Evolutionary conservation across 2,329 filamentous ascomycete species (phyloP).

Genomic region (Phaeosphaeriaceae sp.): DNA sequence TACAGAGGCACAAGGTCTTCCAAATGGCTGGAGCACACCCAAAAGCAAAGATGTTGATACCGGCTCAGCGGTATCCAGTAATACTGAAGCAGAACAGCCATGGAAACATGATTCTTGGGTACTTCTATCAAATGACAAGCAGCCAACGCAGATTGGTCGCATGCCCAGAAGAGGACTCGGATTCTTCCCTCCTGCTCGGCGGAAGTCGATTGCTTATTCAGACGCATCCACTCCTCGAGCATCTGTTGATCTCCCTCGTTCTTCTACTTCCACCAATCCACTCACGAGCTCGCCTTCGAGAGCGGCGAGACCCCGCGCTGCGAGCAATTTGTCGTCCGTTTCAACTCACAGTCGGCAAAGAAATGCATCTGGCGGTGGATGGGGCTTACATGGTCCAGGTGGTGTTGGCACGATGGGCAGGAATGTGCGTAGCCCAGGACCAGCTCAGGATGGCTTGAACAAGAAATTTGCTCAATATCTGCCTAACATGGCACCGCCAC

Average conservation of each 20-base stretch:
- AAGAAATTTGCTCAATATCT: slow-evolving; percentile 84
- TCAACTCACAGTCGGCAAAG: slow-evolving; percentile 46
- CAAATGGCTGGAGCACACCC: slow-evolving; percentile 48
- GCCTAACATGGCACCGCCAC: slow-evolving; percentile 71
- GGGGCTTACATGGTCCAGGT: slow-evolving; percentile 76
- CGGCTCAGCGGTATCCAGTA: slow-evolving; percentile 42
- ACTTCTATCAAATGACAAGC: slow-evolving; percentile 72
- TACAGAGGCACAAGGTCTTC: slow-evolving; percentile 28
- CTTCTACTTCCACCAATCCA: slow-evolving; percentile 45
- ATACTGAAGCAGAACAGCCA: slow-evolving; percentile 66
- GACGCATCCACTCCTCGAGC: slow-evolving; percentile 69
- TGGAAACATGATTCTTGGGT: slow-evolving; percentile 95
- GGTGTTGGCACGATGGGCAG: slow-evolving; percentile 83
- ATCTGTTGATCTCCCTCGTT: slow-evolving; percentile 67
- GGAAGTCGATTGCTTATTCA: slow-evolving; percentile 79
- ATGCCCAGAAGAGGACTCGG: slow-evolving; percentile 81
- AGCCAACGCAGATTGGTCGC: slow-evolving; percentile 84
- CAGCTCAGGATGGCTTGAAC: slow-evolving; percentile 84
- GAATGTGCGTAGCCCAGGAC: slow-evolving; percentile 76
- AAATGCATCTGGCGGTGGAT: slow-evolving; percentile 54
- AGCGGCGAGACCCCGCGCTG: slow-evolving; percentile 43
- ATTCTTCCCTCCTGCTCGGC: slow-evolving; percentile 88
- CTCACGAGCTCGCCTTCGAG: slow-evolving; percentile 47
- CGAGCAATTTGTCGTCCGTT: slow-evolving; percentile 48
- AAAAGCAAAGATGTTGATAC: slow-evolving; percentile 43